These are phyloP conservation scores for Aspergillus viridinutans DNA, from an alignment of 2,329 filamentous ascomycete species.

Conservation along the genomic window DNA sequence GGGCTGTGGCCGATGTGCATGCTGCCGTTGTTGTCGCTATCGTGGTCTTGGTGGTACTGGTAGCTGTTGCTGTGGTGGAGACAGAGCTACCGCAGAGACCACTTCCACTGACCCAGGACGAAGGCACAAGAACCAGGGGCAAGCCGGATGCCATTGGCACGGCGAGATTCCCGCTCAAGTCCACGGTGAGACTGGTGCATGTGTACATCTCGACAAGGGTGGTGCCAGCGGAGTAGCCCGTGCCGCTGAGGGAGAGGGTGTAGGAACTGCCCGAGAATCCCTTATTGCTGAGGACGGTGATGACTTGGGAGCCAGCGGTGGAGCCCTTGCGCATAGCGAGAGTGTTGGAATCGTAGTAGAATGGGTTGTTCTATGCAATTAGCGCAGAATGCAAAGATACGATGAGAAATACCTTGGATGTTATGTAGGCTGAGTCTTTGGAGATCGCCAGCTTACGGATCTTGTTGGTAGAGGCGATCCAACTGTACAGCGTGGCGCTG, in stretches of 20 bases:
- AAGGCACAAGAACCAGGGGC: conserved; percentile 33
- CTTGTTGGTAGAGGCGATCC: conserved; percentile 46
- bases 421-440: conserved; percentile 35
- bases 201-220: conserved; percentile 26
- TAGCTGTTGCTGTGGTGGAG: background rate
- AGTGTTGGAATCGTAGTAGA: conserved; percentile 42
- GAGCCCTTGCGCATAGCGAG: conserved; percentile 39
- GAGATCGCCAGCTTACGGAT: conserved; percentile 44
- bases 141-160: conserved; percentile 43
- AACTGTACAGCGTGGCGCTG: conserved; percentile 44
- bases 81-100: conserved; percentile 9
- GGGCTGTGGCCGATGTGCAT: conserved; percentile 33
- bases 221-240: conserved; percentile 19
- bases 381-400: background rate
- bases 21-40: conserved; percentile 5
- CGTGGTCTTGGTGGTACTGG: conserved; percentile 4
- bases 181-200: conserved; percentile 43
- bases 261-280: conserved; percentile 25
- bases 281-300: conserved; percentile 41
- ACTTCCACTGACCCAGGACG: conserved; percentile 9
- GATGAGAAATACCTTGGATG: conserved; percentile 22
- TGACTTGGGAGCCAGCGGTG: conserved; percentile 35
- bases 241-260: conserved; percentile 19
- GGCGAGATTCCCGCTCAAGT: conserved; percentile 41
- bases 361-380: conserved; percentile 28